A percentile compares a stretch with the other conserved stretches of the same genome.
Conservation (phyloP, 768 basidiomycete species). For the Clathrus columnatus region DNA sequence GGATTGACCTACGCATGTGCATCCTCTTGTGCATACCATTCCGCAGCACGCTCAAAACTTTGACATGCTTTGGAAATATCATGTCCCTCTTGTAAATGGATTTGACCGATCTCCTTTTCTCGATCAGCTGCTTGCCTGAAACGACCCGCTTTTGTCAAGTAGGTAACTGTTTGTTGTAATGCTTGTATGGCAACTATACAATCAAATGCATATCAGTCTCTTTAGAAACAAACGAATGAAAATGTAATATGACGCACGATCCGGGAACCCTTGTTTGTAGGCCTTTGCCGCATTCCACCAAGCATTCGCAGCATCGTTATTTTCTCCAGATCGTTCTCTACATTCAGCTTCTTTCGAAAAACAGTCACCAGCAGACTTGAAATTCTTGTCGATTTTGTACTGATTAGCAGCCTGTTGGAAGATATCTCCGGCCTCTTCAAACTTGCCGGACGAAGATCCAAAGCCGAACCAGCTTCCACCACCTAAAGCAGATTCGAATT, state of each 20-base stretch:
- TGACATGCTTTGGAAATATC: constrained; percentile 85
- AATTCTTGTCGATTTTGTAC: constrained; percentile 87
- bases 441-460: constrained; percentile 73
- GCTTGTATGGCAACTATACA: constrained; percentile 80
- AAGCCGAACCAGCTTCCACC: constrained; percentile 59
- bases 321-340: constrained; percentile 78
- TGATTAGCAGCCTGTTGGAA: constrained; percentile 92
- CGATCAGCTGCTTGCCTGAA: constrained; percentile 97
- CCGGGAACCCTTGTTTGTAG: constrained; percentile 78
- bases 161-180: constrained; percentile 71
- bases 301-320: constrained; percentile 92
- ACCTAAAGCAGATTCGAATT: constrained; percentile 59
- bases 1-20: constrained; percentile 66
- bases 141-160: constrained; percentile 75
- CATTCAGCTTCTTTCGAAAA: constrained; percentile 94
- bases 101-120: constrained; percentile 94
- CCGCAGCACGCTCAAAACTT: constrained; percentile 83
- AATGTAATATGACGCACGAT: constrained; percentile 45
- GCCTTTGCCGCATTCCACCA: constrained; percentile 98
- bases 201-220: too few species aligned
- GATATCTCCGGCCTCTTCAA: constrained; percentile 91
- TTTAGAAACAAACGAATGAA: neutral
- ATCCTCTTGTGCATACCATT: constrained; percentile 98
- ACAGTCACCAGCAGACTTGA: constrained; percentile 86
- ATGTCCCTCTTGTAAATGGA: constrained; percentile 74